Evolutionary conservation across 495 filamentous ascomycete genomes (phyloP), one percentile per base, ranked within the genome.

Genomic region (Talaromyces liani): DNA sequence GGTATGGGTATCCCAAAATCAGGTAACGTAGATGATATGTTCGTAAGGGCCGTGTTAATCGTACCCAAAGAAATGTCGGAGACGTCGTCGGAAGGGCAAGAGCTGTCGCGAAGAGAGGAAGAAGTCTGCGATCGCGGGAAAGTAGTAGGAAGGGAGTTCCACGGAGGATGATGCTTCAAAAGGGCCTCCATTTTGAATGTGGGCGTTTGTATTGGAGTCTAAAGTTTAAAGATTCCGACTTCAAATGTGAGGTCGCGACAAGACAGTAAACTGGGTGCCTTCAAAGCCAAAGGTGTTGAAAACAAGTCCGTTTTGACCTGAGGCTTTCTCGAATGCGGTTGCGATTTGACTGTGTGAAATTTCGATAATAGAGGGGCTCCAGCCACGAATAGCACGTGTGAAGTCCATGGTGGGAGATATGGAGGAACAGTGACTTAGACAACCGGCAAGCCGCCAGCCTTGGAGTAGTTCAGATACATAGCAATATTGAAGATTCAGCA

Each of bases 61-160:
- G 73, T 64, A 58, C 67, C 69, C 24, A 64, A 72, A n/a, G 76
- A 76, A 12, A 72, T 66, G 62, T 74, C 69, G 14, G 78, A 79
- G 20, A 75, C 64, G 63, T 78, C 77, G 64, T 80, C 78, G 16
- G 78, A 80, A 60, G 73, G 75, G 67, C 78, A 80, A 62, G 76
- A 79, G 61, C 77, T 79, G 68, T 79, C 78, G 7, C 77, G 78
- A 27, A 76, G 77, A 51, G 57, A 59, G 14, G 63, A 64, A 18
- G 60, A 29, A n/a, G 77, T 69, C 24, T 80, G 76, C 31, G 78
- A 70, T 24, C 71, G 63, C 25, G 74, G 73, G 33, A 77, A 76
- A 3, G 70, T 69, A 54, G 78, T 77, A n/a, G 77, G 76, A 45
- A 78, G 70, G 62, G 77, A 77, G 51, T 78, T 76, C 76, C 75